These are phyloP conservation scores for Ustulina deusta DNA, from an alignment of 2,329 filamentous ascomycete species.

Conservation along the genomic window DNA sequence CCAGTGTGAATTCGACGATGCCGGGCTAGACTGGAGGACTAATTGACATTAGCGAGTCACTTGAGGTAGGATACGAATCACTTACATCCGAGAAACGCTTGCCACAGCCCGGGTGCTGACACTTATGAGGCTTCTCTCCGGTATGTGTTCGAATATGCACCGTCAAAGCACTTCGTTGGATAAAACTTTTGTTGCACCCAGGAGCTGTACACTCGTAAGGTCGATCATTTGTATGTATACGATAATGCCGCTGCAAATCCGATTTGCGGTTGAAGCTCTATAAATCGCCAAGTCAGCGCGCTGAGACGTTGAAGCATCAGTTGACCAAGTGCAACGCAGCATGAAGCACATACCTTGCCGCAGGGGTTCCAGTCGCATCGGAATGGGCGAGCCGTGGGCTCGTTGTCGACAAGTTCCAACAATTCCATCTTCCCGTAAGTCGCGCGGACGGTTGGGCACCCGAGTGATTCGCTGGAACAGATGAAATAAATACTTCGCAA, in stretches of 20 bases:
- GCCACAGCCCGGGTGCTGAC: slow-evolving; percentile 72
- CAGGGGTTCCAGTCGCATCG: slow-evolving; percentile 68
- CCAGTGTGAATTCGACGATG: slow-evolving; percentile 75
- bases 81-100: slow-evolving; percentile 78
- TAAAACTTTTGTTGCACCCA: slow-evolving; percentile 77
- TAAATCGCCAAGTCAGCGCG: slow-evolving; percentile 30
- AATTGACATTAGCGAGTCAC: slow-evolving; percentile 21
- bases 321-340: not conserved
- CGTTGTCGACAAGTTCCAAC: slow-evolving; percentile 73
- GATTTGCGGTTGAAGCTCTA: slow-evolving; percentile 80
- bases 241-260: slow-evolving; percentile 75
- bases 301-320: not conserved
- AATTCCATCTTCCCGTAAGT: slow-evolving; percentile 66
- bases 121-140: slow-evolving; percentile 78
- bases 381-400: slow-evolving; percentile 71
- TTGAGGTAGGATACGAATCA: slow-evolving; percentile 36
- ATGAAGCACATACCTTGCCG: slow-evolving; percentile 24
- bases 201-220: slow-evolving; percentile 72
- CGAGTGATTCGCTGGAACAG: slow-evolving; percentile 32
- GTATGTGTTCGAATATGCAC: slow-evolving; percentile 79
- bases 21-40: slow-evolving; percentile 74
- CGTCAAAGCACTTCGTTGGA: slow-evolving; percentile 76
- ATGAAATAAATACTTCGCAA: slow-evolving; percentile 46
- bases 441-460: slow-evolving; percentile 35
- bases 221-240: slow-evolving; percentile 78